A percentile compares a stretch with the other conserved stretches of the same genome.
Conservation (phyloP, 495 filamentous ascomycete genomes). For the Aspergillus avenaceus region DNA sequence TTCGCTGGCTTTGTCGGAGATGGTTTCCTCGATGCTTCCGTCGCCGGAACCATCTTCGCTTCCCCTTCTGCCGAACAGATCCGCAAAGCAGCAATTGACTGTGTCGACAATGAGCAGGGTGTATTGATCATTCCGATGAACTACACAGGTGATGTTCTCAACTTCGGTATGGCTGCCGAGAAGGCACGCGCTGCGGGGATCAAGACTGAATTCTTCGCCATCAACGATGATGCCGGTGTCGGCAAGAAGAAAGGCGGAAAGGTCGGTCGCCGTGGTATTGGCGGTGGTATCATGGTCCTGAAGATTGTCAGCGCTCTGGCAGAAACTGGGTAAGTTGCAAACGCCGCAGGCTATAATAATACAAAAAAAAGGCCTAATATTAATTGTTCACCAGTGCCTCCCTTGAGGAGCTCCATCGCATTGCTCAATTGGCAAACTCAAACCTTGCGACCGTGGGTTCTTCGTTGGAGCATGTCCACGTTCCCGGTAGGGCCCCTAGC, state of each 20-base stretch:
- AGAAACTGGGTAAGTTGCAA: constrained; percentile 53
- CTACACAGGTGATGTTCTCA: constrained; percentile 77
- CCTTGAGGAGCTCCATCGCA: constrained; percentile 62
- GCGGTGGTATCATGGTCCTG: constrained; percentile 81
- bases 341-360: constrained; percentile 12
- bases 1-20: constrained; percentile 69
- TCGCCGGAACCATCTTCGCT: constrained; percentile 92
- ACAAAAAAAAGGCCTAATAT: not conserved
- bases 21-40: constrained; percentile 80
- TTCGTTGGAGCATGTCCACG: constrained; percentile 84
- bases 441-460: constrained; percentile 87
- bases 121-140: constrained; percentile 68
- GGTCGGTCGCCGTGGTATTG: constrained; percentile 87
- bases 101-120: constrained; percentile 66
- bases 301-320: constrained; percentile 90
- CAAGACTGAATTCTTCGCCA: constrained; percentile 85
- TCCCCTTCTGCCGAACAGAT: constrained; percentile 85
- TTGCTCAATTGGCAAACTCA: constrained; percentile 66
- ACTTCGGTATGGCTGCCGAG: constrained; percentile 93
- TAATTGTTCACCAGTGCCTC: constrained; percentile 27
- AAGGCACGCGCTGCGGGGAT: constrained; percentile 81
- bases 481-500: constrained; percentile 65
- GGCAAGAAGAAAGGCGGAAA: constrained; percentile 79
- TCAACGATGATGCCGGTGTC: constrained; percentile 94
- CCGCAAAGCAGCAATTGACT: constrained; percentile 65